Evolutionary conservation across 2,329 filamentous ascomycete genomes (phyloP), one percentile per base, ranked within the genome.

Genomic region (Diaporthe citrichinensis): DNA sequence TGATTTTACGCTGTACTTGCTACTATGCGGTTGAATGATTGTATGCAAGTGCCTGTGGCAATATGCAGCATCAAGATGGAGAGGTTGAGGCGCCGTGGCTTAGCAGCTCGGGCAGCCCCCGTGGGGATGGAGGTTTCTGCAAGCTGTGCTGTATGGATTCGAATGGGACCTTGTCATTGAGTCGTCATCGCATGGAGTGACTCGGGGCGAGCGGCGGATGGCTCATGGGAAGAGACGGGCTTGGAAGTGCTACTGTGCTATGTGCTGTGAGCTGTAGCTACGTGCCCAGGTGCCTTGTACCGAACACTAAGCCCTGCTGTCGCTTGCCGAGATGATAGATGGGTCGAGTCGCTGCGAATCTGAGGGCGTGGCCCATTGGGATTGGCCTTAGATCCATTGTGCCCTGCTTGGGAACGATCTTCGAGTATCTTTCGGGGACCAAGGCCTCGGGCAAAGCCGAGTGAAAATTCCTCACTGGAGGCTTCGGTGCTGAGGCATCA

Each of bases 291-390:
- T 62, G 15, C 39, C 41, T 4, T 4, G 28, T 49, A 46, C 61
- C 36, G 41, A 15, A 23, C 20, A 25, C 44, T 51, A 44, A 46
- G 62, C 15, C 44, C 28, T 39, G 41, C 14, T 23, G 17, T 39
- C 9, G 46, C 28, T 68, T 69, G 65, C 46, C 65, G 65, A 69
- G n/a, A 41, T 69, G 65, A 55, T 55, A 55, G 65, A 65, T 53
- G 34, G 62, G 65, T 68, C 65, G 65, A 53, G 28, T 55, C 49
- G 65, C 65, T 55, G 65, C 49, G 65, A 39, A 39, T 39, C 14
- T 53, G 65, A 68, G 31, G 49, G 65, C 46, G 65, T 68, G 65
- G 34, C 31, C 46, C 65, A 68, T 68, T 25, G 46, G 46, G 65
- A 55, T 55, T 69, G 65, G 65, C 65, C 23, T 69, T 55, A 34